Base-by-base conservation (phyloP, 2,329 filamentous ascomycete species). In the Fusarium nisikadoi region DNA sequence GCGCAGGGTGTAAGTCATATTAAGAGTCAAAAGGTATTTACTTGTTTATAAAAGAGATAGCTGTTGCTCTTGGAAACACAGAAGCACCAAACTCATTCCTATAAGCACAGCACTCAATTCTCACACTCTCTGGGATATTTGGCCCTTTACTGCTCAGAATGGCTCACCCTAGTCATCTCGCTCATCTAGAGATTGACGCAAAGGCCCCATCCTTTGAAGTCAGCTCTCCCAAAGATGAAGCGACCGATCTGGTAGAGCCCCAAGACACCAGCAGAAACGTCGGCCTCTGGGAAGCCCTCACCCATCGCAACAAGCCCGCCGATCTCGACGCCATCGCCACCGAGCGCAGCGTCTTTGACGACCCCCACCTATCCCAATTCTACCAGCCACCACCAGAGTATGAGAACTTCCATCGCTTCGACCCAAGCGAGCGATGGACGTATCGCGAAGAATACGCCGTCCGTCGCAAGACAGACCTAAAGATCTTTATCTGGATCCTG, bases 391-490 rank as follows among this genome's bases (percentile, higher is more conserved):
- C 53, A 3, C 38, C 38, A 46, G 39, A 56, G 39, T 56, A 56
- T 12, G 53, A 56, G 13, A 56, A 56, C 5, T 35, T 46, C 16
- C 53, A 56, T 56, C 53, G 53, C 29, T 56, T 46, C 31, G 53
- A 56, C 29, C 53, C 53, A 10, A 46, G 14, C 19, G 53, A 45
- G 3, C 9, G 39, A 56, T 56, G 53, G 53, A 56, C 53, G 8
- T 46, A 46, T 2, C 38, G 38, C 39, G 39, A 56, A 35, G 53
- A 56, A 31, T 43, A 33, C 1, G 38, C 52, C 17, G 38, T 55
- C 1, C 52, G 52, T 3, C 52, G 52, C 6, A 55, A 55, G 23
- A 55, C 52, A 0, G 53, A 56, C 19, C 19, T 45, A 2, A 56
- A 56, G 23, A 46, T 56, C 10, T 46, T 46, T 7, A 45, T 45